phyloP scores from a whole-genome alignment of 2,329 filamentous ascomycete genomes.

The Mycosphaerella sp. region DNA sequence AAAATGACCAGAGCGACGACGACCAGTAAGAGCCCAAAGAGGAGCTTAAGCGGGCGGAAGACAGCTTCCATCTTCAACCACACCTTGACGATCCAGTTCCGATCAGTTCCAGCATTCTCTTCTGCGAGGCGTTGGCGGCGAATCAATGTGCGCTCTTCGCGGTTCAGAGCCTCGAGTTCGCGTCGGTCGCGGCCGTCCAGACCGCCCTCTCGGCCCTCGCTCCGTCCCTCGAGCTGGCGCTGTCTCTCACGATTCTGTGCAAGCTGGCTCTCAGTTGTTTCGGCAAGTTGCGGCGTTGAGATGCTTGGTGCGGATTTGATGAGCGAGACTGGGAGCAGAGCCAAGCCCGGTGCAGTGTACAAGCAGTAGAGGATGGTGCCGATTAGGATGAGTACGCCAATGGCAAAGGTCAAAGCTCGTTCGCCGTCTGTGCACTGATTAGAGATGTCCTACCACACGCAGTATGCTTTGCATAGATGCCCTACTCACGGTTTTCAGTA shows the following conservation, averaged over 20 bases:
- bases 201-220: conserved; percentile 64
- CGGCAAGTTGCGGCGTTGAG: conserved; percentile 71
- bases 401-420: conserved; percentile 80
- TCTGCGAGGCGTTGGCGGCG: conserved; percentile 81
- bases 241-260: conserved; percentile 87
- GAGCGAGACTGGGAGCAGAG: conserved; percentile 78
- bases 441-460: conserved; percentile 7
- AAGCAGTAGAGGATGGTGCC: conserved; percentile 80
- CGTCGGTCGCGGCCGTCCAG: conserved; percentile 79
- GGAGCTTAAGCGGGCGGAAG: conserved; percentile 79
- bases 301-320: conserved; percentile 88
- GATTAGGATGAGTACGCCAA: conserved; percentile 81
- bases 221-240: conserved; percentile 81
- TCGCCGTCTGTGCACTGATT: conserved; percentile 60
- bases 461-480: conserved; percentile 27
- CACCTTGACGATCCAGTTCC: conserved; percentile 61
- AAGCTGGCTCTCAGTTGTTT: conserved; percentile 70
- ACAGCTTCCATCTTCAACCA: conserved; percentile 79
- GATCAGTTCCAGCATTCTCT: conserved; percentile 72
- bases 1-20: conserved; percentile 69
- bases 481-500: conserved; percentile 60
- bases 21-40: conserved; percentile 74
- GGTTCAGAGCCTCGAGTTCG: conserved; percentile 76
- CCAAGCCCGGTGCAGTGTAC: conserved; percentile 84
- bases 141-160: conserved; percentile 87